These are phyloP conservation scores for Guyanaporus albipodus DNA, from an alignment of 768 basidiomycete genomes.

Conservation along the genomic window DNA sequence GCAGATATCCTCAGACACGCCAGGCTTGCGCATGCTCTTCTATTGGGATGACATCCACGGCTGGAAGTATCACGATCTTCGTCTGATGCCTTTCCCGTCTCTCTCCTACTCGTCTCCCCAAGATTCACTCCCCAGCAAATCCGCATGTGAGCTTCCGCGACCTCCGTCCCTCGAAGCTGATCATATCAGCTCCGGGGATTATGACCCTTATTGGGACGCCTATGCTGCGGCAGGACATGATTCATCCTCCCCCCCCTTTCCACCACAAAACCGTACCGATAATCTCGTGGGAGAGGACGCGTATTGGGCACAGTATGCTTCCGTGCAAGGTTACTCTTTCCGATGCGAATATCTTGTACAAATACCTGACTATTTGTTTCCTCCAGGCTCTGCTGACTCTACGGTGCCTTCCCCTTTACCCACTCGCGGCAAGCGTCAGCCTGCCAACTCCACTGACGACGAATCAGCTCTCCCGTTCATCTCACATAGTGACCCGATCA, in stretches of 20 bases:
- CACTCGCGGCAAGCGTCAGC: constrained; percentile 25
- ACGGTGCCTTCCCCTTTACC: constrained; percentile 53
- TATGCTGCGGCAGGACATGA: constrained; percentile 44
- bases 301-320: constrained; percentile 74
- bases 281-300: constrained; percentile 46
- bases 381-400: constrained; percentile 66
- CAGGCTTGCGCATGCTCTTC: constrained; percentile 59
- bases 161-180: constrained; percentile 6
- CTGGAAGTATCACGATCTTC: constrained; percentile 72
- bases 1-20: constrained; percentile 36
- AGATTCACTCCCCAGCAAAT: constrained; percentile 24
- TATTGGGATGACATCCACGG: constrained; percentile 51
- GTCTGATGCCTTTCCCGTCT: constrained; percentile 68
- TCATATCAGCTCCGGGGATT: constrained; percentile 31
- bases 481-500: constrained; percentile 5
- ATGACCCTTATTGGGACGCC: constrained; percentile 66
- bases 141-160: constrained; percentile 12
- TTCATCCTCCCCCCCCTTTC: constrained; percentile 11
- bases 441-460: constrained; percentile 2
- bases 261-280: constrained; percentile 11
- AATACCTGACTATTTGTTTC: constrained; percentile 1
- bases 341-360: constrained; percentile 11
- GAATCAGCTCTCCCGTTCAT: constrained; percentile 2
- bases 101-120: constrained; percentile 29
- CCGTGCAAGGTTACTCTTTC: constrained; percentile 54